A percentile compares a stretch with the other conserved stretches of the same genome.
Conservation (phyloP, 1,284 basidiomycete genomes). For the Leccinum glutinopallens region DNA sequence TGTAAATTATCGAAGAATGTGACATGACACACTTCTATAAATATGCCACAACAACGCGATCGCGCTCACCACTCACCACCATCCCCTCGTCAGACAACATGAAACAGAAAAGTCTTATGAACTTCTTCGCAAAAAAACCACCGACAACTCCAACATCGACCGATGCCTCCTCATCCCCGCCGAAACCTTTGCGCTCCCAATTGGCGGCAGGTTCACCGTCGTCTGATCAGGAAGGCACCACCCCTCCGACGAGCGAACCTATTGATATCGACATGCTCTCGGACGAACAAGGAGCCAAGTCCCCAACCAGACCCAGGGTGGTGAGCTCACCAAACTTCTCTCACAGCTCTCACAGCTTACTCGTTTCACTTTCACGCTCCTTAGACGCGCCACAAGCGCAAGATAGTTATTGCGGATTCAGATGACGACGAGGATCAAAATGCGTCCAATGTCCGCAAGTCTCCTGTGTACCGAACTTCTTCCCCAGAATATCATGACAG, state of each 20-base stretch:
- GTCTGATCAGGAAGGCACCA: constrained; percentile 52
- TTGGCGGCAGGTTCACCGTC: constrained; percentile 45
- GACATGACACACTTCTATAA: constrained; percentile 17
- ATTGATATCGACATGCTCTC: constrained; percentile 73
- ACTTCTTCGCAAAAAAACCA: constrained; percentile 60
- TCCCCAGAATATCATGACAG: constrained; percentile 29
- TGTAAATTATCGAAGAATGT: neutral
- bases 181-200: constrained; percentile 28
- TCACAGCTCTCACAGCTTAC: neutral
- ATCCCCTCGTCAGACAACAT: constrained; percentile 40
- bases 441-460: constrained; percentile 12
- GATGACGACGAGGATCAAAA: constrained; percentile 61
- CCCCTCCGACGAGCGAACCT: constrained; percentile 72
- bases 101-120: constrained; percentile 76
- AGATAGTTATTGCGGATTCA: constrained; percentile 66
- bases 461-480: constrained; percentile 29
- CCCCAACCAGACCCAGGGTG: constrained; percentile 11
- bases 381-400: constrained; percentile 57
- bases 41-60: constrained; percentile 20
- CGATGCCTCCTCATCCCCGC: constrained; percentile 32
- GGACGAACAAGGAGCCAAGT: constrained; percentile 45
- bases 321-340: constrained; percentile 19
- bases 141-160: constrained; percentile 29
- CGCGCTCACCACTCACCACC: neutral
- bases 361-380: constrained; percentile 5